Evolutionary conservation across 2,329 filamentous ascomycete species (phyloP), one percentile per base, ranked within the genome.

Genomic region (Alternaria postmessia): DNA sequence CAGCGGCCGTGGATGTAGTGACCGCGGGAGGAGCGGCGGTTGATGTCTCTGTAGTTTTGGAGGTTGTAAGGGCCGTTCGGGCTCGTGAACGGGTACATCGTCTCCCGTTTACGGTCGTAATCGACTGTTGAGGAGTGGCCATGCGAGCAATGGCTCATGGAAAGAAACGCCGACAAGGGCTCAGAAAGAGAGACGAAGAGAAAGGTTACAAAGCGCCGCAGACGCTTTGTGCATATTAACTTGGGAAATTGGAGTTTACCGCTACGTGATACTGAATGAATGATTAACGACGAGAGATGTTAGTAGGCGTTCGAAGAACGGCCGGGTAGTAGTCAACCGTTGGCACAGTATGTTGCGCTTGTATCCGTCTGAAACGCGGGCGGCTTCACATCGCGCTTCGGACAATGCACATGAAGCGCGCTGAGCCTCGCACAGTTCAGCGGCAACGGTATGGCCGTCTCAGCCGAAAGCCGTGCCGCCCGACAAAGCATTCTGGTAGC

Each of bases 61-160:
- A 66, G 22, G 74, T 73, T 39, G 69, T 70, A 60, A 65, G 66
- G 56, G 71, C 66, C 38, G 72, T 75, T 44, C 74, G 71, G 61
- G 70, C 75, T 47, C 73, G 74, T 56, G 76, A 75, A 62, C 77
- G 75, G 64, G 76, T 79, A 69, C 77, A 79, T 69, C 73, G 72
- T 67, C 72, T 71, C 65, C 77, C 77, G 63, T 59, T 76, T 64
- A 79, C 76, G 57, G 75, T 78, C 57, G 75, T 78, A 52, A 73
- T 75, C 47, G 71, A 72, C 44, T 74, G 72, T 70, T 70, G 69
- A 39, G 76, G 77, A 66, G 75, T 71, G 62, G 77, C 75, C 77
- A 79, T 79, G 68, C 72, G 72, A 72, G 66, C 72, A 61, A 67
- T 64, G 62, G 70, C 61, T 73, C 74, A 75, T 73, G 66, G 65